A percentile compares a stretch with the other conserved stretches of the same genome.
These are phyloP conservation scores for Afroboletus lepidellus DNA, from an alignment of 1,284 basidiomycete genomes.

Conservation along the genomic window DNA sequence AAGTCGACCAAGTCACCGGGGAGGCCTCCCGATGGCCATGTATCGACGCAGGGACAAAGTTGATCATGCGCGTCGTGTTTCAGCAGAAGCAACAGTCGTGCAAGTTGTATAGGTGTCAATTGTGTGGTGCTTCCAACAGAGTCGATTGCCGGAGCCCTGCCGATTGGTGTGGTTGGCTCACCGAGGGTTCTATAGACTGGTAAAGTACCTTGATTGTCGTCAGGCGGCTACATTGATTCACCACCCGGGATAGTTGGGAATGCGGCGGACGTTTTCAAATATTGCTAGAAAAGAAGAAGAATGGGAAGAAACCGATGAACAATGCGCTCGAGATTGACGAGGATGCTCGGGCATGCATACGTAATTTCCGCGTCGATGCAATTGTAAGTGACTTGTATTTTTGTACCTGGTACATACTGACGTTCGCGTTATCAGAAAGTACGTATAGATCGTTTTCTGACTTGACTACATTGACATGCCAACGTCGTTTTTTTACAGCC, in stretches of 20 bases:
- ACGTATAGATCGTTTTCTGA: constrained; percentile 2
- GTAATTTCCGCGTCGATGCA: constrained; percentile 26
- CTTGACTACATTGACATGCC: not conserved
- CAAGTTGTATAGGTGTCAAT: constrained; percentile 20
- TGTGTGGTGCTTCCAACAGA: constrained; percentile 23
- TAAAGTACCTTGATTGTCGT: not conserved
- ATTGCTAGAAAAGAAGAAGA: constrained; percentile 22
- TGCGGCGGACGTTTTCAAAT: constrained; percentile 29
- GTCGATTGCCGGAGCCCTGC: constrained; percentile 16
- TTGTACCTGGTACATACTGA: constrained; percentile 5
- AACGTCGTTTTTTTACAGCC: constrained; percentile 2
- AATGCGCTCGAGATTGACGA: constrained; percentile 19
- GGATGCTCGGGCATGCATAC: constrained; percentile 26
- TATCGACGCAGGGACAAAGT: constrained; percentile 26
- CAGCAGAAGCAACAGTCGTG: constrained; percentile 24
- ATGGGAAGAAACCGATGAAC: constrained; percentile 7
- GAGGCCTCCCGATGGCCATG: constrained; percentile 24
- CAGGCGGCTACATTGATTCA: not conserved
- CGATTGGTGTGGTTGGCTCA: constrained; percentile 27
- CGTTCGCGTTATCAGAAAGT: constrained; percentile 17
- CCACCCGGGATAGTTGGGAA: constrained; percentile 6
- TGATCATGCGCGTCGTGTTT: constrained; percentile 27
- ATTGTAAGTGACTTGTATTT: constrained; percentile 11
- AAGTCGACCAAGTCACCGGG: constrained; percentile 24
- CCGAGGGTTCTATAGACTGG: constrained; percentile 28